Evolutionary conservation across 805 yeast genomes (phyloP).

Genomic region (Dipodascus albidus): DNA sequence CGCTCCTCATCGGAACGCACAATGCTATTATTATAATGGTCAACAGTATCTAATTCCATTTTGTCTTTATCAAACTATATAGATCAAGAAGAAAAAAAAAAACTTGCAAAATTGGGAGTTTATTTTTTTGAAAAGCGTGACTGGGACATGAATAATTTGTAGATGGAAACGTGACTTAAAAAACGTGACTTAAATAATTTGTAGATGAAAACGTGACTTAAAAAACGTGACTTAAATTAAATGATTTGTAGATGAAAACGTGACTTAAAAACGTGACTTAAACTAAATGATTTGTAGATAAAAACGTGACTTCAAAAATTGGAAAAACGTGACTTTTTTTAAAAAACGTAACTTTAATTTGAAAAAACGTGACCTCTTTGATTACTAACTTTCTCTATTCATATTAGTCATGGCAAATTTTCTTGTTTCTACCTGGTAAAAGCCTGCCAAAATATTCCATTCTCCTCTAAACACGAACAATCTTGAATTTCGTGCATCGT

Average conservation of each 20-base stretch:
- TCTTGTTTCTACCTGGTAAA: not conserved
- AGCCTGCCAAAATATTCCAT: too few species aligned
- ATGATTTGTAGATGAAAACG: too few species aligned
- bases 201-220: not conserved
- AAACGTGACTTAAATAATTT: too few species aligned
- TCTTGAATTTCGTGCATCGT: not conserved
- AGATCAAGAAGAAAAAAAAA: not conserved
- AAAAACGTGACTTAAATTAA: too few species aligned
- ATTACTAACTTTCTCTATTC: not conserved
- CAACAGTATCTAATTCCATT: not conserved
- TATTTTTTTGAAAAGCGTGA: not conserved
- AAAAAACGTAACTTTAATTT: not conserved
- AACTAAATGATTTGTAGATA: too few species aligned
- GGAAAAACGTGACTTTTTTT: too few species aligned
- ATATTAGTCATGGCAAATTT: not conserved
- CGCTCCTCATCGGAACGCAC: conserved; percentile 1
- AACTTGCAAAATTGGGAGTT: not conserved
- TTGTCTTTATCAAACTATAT: not conserved
- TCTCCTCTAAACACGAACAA: not conserved
- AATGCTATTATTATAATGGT: not conserved
- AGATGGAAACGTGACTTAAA: too few species aligned
- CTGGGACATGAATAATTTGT: too few species aligned
- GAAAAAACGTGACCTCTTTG: too few species aligned
- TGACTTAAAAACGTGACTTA: too few species aligned
- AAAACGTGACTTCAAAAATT: too few species aligned